These are phyloP conservation scores for Scalesia atractyloides DNA, from an alignment of 129 eudicot species.

Conservation along the genomic window DNA sequence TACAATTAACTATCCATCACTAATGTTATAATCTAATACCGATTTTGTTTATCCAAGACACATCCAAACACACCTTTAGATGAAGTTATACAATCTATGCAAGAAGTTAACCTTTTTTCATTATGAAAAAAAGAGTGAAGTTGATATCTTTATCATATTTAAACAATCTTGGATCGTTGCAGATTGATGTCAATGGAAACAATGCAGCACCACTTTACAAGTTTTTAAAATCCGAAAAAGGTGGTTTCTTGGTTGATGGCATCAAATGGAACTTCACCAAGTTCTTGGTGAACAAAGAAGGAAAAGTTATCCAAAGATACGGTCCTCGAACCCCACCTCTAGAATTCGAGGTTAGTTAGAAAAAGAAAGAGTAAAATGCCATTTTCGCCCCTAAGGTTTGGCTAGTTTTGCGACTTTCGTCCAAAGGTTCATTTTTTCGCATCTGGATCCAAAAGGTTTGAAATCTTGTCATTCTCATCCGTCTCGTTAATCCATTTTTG, in stretches of 20 bases:
- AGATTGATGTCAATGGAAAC: slow-evolving; percentile 89
- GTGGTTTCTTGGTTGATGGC: slow-evolving; percentile 67
- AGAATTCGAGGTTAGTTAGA: slow-evolving; percentile 61
- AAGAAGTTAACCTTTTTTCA: background rate
- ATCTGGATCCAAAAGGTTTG: too few relatives aligned
- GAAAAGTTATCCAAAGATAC: slow-evolving; percentile 79
- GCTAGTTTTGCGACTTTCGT: too few relatives aligned
- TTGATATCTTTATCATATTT: background rate
- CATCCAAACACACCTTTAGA: background rate
- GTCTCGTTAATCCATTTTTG: too few relatives aligned
- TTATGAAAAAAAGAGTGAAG: slow-evolving; percentile 4
- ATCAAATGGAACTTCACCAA: slow-evolving; percentile 97
- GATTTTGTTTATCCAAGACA: slow-evolving; percentile 15
- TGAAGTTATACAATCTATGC: slow-evolving; percentile 13
- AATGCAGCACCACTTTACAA: slow-evolving; percentile 86
- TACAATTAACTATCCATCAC: background rate
- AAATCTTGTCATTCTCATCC: too few relatives aligned
- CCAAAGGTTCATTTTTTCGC: too few relatives aligned
- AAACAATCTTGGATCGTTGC: slow-evolving; percentile 17
- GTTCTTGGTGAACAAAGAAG: slow-evolving; percentile 79
- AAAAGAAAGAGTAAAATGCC: background rate
- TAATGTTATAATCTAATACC: background rate
- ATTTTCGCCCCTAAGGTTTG: too few relatives aligned
- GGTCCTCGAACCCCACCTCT: slow-evolving; percentile 82
- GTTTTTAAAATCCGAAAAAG: slow-evolving; percentile 71